These are phyloP conservation scores for Cytidiella melzeri DNA, from an alignment of 768 basidiomycete genomes.

Conservation along the genomic window DNA sequence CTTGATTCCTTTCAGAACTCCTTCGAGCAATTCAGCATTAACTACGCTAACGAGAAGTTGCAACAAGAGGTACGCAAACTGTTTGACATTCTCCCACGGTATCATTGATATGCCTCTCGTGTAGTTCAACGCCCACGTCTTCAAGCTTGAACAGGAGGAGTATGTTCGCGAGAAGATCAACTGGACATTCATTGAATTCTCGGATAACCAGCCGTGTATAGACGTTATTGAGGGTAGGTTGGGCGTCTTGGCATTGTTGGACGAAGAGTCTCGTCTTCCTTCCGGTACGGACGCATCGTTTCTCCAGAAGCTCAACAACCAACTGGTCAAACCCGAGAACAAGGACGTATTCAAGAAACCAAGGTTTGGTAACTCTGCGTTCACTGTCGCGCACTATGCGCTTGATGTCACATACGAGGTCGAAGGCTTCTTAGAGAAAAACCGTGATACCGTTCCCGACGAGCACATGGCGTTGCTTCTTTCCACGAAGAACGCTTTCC, in stretches of 20 bases:
- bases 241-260: slow-evolving; percentile 88
- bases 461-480: slow-evolving; percentile 91
- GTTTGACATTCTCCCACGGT: not conserved
- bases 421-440: slow-evolving; percentile 98
- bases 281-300: slow-evolving; percentile 90
- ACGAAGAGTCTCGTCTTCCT: slow-evolving; percentile 96
- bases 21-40: slow-evolving; percentile 99
- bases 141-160: slow-evolving; percentile 99
- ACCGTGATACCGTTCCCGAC: slow-evolving; percentile 96
- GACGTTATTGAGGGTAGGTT: slow-evolving; percentile 97
- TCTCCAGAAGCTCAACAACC: slow-evolving; percentile 84
- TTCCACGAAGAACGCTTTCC: slow-evolving; percentile 82
- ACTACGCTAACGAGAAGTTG: slow-evolving; percentile 97
- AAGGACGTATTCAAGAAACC: slow-evolving; percentile 96
- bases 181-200: slow-evolving; percentile 99
- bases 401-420: slow-evolving; percentile 98
- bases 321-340: slow-evolving; percentile 80
- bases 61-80: slow-evolving; percentile 81
- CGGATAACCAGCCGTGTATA: slow-evolving; percentile 98
- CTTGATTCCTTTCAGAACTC: slow-evolving; percentile 55
- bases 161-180: slow-evolving; percentile 98
- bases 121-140: slow-evolving; percentile 98
- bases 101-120: not conserved
- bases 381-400: slow-evolving; percentile 98
- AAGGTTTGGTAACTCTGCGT: slow-evolving; percentile 94